These are phyloP conservation scores for Hygrocybe punicea DNA, from an alignment of 768 basidiomycete genomes.

Conservation along the genomic window DNA sequence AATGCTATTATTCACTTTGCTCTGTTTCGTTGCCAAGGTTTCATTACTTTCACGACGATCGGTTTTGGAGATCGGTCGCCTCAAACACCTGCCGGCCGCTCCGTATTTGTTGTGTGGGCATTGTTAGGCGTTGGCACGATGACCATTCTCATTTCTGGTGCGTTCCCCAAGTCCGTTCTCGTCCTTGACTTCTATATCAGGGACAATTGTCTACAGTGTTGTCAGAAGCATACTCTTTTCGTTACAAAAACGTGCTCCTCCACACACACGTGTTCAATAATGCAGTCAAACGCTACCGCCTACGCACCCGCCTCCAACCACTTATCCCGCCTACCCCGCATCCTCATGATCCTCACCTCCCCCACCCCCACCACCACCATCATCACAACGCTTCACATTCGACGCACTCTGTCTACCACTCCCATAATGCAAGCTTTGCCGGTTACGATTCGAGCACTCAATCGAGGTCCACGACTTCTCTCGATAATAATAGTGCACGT, in stretches of 20 bases:
- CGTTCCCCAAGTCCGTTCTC: constrained; percentile 13
- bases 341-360: neutral
- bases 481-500: constrained; percentile 9
- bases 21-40: constrained; percentile 42
- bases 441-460: neutral
- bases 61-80: constrained; percentile 73
- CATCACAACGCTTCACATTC: neutral
- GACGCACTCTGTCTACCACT: neutral
- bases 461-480: neutral
- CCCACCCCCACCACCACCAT: neutral
- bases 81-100: constrained; percentile 62
- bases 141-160: constrained; percentile 72
- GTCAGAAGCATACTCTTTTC: constrained; percentile 60
- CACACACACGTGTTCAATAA: constrained; percentile 41
- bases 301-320: neutral
- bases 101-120: constrained; percentile 77
- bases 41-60: constrained; percentile 69
- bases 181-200: neutral
- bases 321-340: neutral
- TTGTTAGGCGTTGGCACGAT: constrained; percentile 71
- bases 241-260: constrained; percentile 58
- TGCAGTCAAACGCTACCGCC: constrained; percentile 45
- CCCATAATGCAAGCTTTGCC: neutral
- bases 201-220: constrained; percentile 43
- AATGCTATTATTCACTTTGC: neutral